Base-by-base conservation (phyloP, 495 filamentous ascomycete genomes). In the Penicillium pancosmium region DNA sequence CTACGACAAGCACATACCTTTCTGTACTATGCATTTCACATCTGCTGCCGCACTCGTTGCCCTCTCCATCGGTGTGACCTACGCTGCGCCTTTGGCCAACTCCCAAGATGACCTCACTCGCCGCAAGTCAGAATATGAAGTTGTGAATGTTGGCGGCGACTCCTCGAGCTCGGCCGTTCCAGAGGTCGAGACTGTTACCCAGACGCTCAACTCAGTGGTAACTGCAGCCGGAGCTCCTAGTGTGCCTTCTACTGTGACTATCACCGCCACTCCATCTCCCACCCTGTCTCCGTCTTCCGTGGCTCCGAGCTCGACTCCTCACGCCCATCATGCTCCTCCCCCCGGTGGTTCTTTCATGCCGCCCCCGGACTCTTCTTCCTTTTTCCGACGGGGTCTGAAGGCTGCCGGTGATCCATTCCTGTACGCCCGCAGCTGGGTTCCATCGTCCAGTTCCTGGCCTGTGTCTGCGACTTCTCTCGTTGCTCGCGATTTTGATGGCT, bases 91-190 rank as follows among this genome's bases (percentile, higher is more conserved):
- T 8, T 47, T 79, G 33, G 47, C 69, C 61, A 69, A 65, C 46
- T 52, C 64, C 9, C 64, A 63, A 13, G 64, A 66, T 10, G 68
- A 67, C 43, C 44, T 77, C 13, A 54, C 59, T 54, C 73, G 72
- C 57, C 64, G 73, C 59, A 62, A 63, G 51, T 62, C 67, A 31
- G 60, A 65, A 19, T 83, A 83, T 60, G 68, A 73, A 6, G 73
- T 83, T 31, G 80, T 82, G 55, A 78, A 81, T 54, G 80, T 82
- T 19, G 79, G 72, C 35, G 77, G 74, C 27, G 65, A 70, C 2
- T 54, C 64, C 11, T 60, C 67, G 19, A 68, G 63, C 50, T 61
- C 65, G 15, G 51, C 64, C 16, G 46, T 63, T 38, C 65, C 69
- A 21, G 60, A 55, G 27, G 54, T 68, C 11, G 60, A 73, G 16